A percentile compares a stretch with the other conserved stretches of the same genome.
Evolutionary conservation across 257 asterid species (phyloP).

Genomic region (Jacaranda mimosifolia): DNA sequence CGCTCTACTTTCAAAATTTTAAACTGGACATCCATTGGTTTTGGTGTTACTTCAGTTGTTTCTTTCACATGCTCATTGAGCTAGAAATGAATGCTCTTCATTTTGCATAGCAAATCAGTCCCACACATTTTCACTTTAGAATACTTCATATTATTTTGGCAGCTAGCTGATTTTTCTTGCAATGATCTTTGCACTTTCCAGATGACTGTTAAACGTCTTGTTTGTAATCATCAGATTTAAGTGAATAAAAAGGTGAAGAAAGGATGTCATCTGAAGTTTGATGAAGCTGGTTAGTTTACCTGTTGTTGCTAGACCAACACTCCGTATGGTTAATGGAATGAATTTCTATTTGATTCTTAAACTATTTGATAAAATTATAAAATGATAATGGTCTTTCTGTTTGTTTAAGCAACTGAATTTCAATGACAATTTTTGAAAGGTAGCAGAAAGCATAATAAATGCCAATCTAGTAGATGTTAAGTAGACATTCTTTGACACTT

Average conservation of each 20-base stretch:
- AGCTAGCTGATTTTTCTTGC: constrained; percentile 27
- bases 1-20: background rate
- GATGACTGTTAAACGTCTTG: constrained; percentile 8
- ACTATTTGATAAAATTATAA: constrained; percentile 8
- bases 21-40: background rate
- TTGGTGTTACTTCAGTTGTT: background rate
- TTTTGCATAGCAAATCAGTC: constrained; percentile 27
- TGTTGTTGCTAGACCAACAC: constrained; percentile 6
- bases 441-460: constrained; percentile 2
- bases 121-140: background rate
- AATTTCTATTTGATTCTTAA: background rate
- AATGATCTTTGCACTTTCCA: constrained; percentile 17
- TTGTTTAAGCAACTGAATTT: constrained; percentile 31
- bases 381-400: constrained; percentile 8
- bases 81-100: constrained; percentile 23
- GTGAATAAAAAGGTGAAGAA: constrained; percentile 6
- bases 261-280: constrained; percentile 20
- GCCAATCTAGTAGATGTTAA: constrained; percentile 25
- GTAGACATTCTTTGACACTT: constrained; percentile 4
- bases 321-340: background rate
- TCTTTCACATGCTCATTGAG: constrained; percentile 1
- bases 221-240: constrained; percentile 12
- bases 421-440: constrained; percentile 2
- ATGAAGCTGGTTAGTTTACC: constrained; percentile 25
- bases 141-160: constrained; percentile 13